Evolutionary conservation across 2,329 filamentous ascomycete species (phyloP).

Genomic region (Fusarium sarcochroum): DNA sequence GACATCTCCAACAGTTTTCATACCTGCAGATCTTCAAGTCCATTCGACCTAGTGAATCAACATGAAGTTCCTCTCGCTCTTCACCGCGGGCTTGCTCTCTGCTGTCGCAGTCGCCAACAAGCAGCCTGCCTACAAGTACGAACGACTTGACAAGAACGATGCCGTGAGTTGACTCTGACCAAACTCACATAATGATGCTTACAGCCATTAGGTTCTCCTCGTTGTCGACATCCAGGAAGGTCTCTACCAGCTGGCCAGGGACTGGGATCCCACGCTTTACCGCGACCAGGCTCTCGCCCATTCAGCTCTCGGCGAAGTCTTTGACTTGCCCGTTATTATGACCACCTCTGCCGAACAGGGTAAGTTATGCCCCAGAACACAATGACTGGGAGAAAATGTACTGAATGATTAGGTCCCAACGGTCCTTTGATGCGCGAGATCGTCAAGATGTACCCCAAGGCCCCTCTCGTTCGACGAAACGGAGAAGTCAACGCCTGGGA

Average conservation of each 20-base stretch:
- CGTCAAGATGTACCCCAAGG: conserved; percentile 74
- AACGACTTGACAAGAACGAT: conserved; percentile 48
- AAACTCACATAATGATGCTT: rapidly evolving
- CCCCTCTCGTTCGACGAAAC: conserved; percentile 75
- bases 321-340: conserved; percentile 77
- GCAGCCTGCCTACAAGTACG: conserved; percentile 36
- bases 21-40: neutral
- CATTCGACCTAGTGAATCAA: neutral
- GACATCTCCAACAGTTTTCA: conserved; percentile 13
- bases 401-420: conserved; percentile 69
- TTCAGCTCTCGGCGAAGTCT: conserved; percentile 74
- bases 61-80: conserved; percentile 42
- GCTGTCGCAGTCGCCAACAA: conserved; percentile 31
- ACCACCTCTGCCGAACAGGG: conserved; percentile 74
- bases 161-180: conserved; percentile 26
- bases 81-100: conserved; percentile 31
- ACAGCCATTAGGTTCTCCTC: conserved; percentile 50
- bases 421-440: conserved; percentile 80
- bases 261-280: conserved; percentile 76
- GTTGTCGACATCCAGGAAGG: conserved; percentile 57
- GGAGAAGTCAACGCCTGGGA: conserved; percentile 86
- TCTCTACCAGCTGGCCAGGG: conserved; percentile 65
- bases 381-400: rapidly evolving
- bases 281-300: conserved; percentile 78
- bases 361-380: neutral